These are phyloP conservation scores for Colletotrichum paranaense DNA, from an alignment of 2,329 filamentous ascomycete genomes.

Conservation along the genomic window DNA sequence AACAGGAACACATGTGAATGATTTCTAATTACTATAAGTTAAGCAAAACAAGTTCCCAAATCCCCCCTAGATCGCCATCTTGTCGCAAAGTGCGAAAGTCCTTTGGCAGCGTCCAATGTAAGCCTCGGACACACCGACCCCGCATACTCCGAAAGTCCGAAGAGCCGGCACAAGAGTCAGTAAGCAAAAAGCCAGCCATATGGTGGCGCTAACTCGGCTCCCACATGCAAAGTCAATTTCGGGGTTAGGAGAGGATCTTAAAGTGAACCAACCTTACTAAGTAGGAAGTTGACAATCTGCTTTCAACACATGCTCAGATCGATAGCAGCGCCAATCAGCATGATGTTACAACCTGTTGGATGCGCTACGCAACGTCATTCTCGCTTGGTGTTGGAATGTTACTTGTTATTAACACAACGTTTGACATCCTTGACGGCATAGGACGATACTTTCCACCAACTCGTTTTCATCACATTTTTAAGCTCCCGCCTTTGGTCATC, in stretches of 20 bases:
- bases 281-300: not conserved
- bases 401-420: not conserved
- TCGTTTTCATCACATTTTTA: not conserved
- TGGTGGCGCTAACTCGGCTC: not conserved
- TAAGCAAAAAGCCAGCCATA: not conserved
- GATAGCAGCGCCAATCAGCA: not conserved
- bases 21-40: not conserved
- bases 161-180: not conserved
- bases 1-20: not conserved
- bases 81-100: not conserved
- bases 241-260: not conserved
- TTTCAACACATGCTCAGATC: not conserved
- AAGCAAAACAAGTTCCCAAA: not conserved
- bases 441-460: not conserved
- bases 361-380: not conserved
- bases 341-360: not conserved
- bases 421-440: not conserved
- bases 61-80: not conserved
- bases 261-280: not conserved
- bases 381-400: not conserved
- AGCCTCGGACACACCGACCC: not conserved
- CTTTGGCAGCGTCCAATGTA: not conserved
- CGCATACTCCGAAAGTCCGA: not conserved
- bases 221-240: not conserved
- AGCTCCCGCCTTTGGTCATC: not conserved